Evolutionary conservation across 2,329 filamentous ascomycete species (phyloP), one percentile per base, ranked within the genome.

Genomic region (Ophiostoma novo-ulmi): DNA sequence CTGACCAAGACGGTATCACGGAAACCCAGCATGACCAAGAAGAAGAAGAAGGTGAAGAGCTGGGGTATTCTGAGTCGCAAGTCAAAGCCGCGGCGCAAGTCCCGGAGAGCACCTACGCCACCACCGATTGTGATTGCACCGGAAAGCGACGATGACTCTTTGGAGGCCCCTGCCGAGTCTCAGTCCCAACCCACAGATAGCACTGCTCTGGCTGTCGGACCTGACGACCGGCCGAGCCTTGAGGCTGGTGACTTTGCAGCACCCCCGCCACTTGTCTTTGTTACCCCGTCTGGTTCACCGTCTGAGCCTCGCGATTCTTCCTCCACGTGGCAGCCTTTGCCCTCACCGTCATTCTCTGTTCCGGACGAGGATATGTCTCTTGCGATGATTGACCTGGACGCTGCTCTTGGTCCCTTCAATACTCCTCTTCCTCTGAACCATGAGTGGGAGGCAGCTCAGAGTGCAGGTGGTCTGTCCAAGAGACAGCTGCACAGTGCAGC

Each of bases 361-460:
- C 79, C 79, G 2, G 84, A 87, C 10, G 87, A 89, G 66, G 92
- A 96, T 72, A 79, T 86, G 3, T 85, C 89, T 69, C 92, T 89
- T 76, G 89, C 91, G 8, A 90, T 97, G 79, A 96, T 99, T 73
- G 95, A 99, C 78, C 82, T 99, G 61, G 95, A 99, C 80, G 94
- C 94, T 22, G 95, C 94, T 36, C 85, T 98, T 1, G 94, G 93
- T 1, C 93, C 94, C 0, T 97, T 97, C 79, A 95, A 96, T 76
- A 97, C 93, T 0, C 91, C 91, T 36, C 82, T 88, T 1, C 82
- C 82, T 41, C 83, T 83, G 13, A 89, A 88, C 71, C 82, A 86
- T 2, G 88, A 89, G 72, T 91, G 89, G 85, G 88, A 90, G 73
- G 87, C 88, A 1, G 89, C 88, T 8, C 88, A 91, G 74, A 83